phyloP scores from a whole-genome alignment of 2,329 filamentous ascomycete species.

The Massarina eburnea region DNA sequence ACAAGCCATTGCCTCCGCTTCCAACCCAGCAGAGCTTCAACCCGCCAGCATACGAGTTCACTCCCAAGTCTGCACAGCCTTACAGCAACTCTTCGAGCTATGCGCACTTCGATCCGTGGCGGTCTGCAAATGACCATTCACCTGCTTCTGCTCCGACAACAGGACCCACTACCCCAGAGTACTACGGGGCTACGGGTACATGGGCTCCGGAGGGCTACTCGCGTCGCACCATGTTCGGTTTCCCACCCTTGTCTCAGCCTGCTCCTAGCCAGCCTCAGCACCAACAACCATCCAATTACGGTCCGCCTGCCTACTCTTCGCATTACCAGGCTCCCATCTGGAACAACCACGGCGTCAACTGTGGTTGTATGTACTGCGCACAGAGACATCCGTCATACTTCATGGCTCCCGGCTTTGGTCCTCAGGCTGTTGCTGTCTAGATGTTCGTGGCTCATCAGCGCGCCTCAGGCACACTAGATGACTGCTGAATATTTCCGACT shows the following conservation, averaged over 20 bases:
- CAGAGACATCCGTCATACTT: slow-evolving; percentile 43
- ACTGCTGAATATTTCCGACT: slow-evolving; percentile 4
- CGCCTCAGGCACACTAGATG: slow-evolving; percentile 7
- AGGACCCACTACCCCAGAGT: slow-evolving; percentile 57
- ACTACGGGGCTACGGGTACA: slow-evolving; percentile 49
- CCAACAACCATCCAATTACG: slow-evolving; percentile 37
- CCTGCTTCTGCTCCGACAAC: slow-evolving; percentile 58
- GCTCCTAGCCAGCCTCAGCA: slow-evolving; percentile 47
- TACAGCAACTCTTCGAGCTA: slow-evolving; percentile 38
- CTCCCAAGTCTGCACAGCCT: slow-evolving; percentile 38
- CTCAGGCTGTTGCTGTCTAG: slow-evolving; percentile 42
- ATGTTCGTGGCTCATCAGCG: background rate
- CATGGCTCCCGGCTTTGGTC: slow-evolving; percentile 42
- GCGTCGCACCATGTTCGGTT: slow-evolving; percentile 46
- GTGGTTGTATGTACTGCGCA: slow-evolving; percentile 42
- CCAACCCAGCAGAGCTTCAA: slow-evolving; percentile 46
- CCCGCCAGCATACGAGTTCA: slow-evolving; percentile 36
- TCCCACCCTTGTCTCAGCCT: slow-evolving; percentile 41
- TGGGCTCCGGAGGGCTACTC: slow-evolving; percentile 53
- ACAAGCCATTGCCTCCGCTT: slow-evolving; percentile 48
- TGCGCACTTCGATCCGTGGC: slow-evolving; percentile 47
- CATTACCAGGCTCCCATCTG: slow-evolving; percentile 41
- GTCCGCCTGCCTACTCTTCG: slow-evolving; percentile 33
- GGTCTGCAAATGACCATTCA: slow-evolving; percentile 48
- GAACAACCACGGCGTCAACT: slow-evolving; percentile 41